Conservation (phyloP, 768 basidiomycete species). For the Mycena crocata region DNA sequence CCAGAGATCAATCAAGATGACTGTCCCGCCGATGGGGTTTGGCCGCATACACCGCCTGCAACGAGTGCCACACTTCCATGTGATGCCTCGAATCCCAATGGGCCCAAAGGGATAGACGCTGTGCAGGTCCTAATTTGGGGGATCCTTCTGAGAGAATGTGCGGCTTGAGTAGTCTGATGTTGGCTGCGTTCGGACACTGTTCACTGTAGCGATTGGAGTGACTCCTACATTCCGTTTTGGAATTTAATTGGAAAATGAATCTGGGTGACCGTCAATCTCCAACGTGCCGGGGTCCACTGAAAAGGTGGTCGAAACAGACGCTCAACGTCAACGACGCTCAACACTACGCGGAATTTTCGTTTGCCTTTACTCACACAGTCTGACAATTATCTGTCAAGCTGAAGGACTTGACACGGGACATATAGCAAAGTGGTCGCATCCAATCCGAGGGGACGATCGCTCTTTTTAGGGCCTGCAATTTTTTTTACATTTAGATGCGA, state of each 20-base stretch:
- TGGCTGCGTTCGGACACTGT: conserved; percentile 22
- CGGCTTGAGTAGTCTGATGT: conserved; percentile 6
- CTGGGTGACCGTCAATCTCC: too few relatives aligned
- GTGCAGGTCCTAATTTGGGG: conserved; percentile 19
- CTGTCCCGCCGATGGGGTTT: conserved; percentile 21
- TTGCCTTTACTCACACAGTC: too few relatives aligned
- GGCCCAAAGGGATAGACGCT: conserved; percentile 14
- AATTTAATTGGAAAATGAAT: too few relatives aligned
- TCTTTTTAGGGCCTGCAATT: background rate
- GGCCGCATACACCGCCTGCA: conserved; percentile 13
- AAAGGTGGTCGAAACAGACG: too few relatives aligned
- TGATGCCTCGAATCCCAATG: conserved; percentile 3
- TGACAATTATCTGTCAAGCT: too few relatives aligned
- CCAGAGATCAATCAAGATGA: conserved; percentile 9
- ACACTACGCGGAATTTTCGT: too few relatives aligned
- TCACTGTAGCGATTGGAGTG: background rate
- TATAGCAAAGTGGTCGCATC: background rate
- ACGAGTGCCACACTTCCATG: conserved; percentile 15
- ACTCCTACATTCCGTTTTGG: too few relatives aligned
- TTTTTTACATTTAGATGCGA: background rate
- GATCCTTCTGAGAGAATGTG: conserved; percentile 15
- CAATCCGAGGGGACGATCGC: background rate
- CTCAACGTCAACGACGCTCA: too few relatives aligned
- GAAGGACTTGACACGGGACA: background rate
- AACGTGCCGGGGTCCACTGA: too few relatives aligned